Base-by-base conservation (phyloP, 2,329 filamentous ascomycete genomes). In the Penicillium sp. region DNA sequence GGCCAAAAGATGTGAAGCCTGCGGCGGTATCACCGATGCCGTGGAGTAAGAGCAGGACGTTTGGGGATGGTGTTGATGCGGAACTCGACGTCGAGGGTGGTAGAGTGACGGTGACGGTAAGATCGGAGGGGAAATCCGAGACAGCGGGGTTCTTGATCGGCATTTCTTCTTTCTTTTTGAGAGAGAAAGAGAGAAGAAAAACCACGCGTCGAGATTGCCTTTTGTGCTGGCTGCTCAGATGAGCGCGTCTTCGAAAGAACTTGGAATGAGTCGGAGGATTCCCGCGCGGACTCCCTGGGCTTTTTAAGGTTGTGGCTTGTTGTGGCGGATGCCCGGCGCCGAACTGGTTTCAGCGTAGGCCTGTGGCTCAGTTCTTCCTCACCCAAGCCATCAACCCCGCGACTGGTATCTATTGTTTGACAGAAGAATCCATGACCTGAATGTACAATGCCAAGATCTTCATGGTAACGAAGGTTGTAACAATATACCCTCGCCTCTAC, bases 21-120 rank as follows among this genome's bases (percentile, higher is more conserved):
- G 66, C 61, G 50, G 88, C 79, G 32, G 79, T 82, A 70, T 95
- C 90, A 53, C 90, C 90, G 9, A 95, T 79, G 54, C 89, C 89
- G 68, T 95, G 90, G 49, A 95, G 81, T 44, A 95, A 79, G 62
- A 95, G 72, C 52, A 95, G 81, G 57, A 94, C 76, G 58, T 90
- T 85, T 38, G 83, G 86, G 8, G 85, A 81, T 9, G 79, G 78
- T 24, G 43, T 33, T 51, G 57, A 53, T 32, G 43, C 32, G 51
- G 57, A 53, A 52, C 51, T 45, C 56, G 77, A 71, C 39, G 78
- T 64, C 43, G 73, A 43, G 56, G 67, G 52, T 57, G 67, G 56
- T 44, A 66, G 52, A 59, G 67, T 67, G 62, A 75, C 63, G 35
- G 67, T 66, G 39, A 72, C 55, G 28, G 64, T 68, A 42, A 73